Conservation (phyloP, 2,329 filamentous ascomycete genomes). For the Karstenula rhodostoma region DNA sequence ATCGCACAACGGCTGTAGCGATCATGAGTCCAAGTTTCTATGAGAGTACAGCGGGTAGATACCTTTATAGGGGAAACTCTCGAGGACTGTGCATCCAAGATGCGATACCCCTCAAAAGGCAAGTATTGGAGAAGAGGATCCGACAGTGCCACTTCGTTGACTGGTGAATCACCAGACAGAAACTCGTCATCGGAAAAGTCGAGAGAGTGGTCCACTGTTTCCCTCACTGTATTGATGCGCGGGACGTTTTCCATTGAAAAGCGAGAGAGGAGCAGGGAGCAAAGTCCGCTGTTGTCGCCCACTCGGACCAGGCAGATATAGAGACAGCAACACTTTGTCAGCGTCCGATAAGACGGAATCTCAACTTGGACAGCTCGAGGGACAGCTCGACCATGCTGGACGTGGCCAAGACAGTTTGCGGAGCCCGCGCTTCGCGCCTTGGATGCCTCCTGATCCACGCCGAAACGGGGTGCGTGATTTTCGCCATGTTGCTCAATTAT, state of each 20-base stretch:
- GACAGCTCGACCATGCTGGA: neutral
- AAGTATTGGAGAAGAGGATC: neutral
- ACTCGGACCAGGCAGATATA: neutral
- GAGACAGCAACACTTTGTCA: neutral
- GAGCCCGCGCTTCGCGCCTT: constrained; percentile 3
- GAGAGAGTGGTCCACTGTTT: neutral
- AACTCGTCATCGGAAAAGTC: neutral
- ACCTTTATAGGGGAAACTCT: neutral
- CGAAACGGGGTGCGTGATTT: constrained; percentile 1
- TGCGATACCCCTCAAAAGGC: constrained; percentile 4
- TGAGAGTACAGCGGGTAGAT: neutral
- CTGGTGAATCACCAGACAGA: neutral
- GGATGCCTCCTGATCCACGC: constrained; percentile 1
- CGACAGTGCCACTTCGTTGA: neutral
- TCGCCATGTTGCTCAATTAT: neutral
- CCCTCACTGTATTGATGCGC: neutral
- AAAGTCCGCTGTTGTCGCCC: neutral
- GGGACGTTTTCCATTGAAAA: neutral
- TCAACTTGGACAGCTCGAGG: neutral
- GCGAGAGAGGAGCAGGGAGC: neutral
- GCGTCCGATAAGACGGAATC: neutral
- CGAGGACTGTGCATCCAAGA: constrained; percentile 1
- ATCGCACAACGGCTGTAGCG: neutral
- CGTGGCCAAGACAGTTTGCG: neutral
- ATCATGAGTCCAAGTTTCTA: neutral